These are phyloP conservation scores for Rhododendron ferrugineum DNA, from an alignment of 148 eudicot genomes.

Conservation along the genomic window DNA sequence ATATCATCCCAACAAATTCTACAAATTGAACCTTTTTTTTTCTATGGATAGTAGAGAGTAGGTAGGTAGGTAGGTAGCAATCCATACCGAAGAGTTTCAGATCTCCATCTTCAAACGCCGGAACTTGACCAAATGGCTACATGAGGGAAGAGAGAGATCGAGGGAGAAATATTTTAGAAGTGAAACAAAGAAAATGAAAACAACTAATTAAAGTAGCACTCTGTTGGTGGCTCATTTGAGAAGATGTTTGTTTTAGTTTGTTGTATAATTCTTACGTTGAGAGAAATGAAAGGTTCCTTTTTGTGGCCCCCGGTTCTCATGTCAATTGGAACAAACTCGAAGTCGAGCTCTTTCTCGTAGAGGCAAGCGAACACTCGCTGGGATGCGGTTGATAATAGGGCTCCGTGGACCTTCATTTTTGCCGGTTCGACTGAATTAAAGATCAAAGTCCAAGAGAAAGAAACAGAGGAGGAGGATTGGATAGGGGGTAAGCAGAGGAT, in stretches of 20 bases:
- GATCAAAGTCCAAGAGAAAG: too few relatives aligned
- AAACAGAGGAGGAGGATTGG: not conserved
- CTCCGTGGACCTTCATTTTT: not conserved
- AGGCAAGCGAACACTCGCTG: slow-evolving; percentile 26
- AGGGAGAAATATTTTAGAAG: not conserved
- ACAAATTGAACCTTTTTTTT: not conserved
- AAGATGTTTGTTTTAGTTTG: not conserved
- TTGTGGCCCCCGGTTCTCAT: slow-evolving; percentile 32
- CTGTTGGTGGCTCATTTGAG: not conserved
- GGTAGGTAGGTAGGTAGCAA: not conserved
- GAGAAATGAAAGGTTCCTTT: slow-evolving; percentile 25
- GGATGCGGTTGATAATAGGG: slow-evolving; percentile 20
- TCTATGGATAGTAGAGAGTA: not conserved
- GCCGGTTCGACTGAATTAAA: not conserved
- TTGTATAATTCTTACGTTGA: slow-evolving; percentile 17
- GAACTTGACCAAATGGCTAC: slow-evolving; percentile 49
- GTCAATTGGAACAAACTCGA: slow-evolving; percentile 34
- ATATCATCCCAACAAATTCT: not conserved
- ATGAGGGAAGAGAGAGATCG: not conserved
- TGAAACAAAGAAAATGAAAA: not conserved
- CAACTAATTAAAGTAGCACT: not conserved
- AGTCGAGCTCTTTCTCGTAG: slow-evolving; percentile 36
- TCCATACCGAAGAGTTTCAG: slow-evolving; percentile 34
- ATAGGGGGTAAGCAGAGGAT: not conserved
- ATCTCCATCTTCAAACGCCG: slow-evolving; percentile 43